phyloP scores from a whole-genome alignment of 768 basidiomycete species.

The Tricholoma furcatifolium region DNA sequence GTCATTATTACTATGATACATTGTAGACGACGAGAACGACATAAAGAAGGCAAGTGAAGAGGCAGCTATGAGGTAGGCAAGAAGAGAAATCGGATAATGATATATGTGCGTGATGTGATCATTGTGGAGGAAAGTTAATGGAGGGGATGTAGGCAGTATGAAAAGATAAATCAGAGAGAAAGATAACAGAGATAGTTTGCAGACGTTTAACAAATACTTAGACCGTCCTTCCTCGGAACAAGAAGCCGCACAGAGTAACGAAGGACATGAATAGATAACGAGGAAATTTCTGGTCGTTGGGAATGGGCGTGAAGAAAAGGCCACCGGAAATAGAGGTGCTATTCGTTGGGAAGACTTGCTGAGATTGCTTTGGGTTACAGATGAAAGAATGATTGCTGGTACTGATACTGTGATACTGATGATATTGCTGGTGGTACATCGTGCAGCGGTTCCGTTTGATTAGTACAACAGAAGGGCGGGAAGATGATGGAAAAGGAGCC shows the following conservation, averaged over 20 bases:
- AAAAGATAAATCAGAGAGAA: conserved; percentile 5
- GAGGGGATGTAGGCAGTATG: conserved; percentile 1
- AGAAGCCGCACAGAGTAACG: conserved; percentile 9
- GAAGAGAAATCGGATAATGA: conserved; percentile 6
- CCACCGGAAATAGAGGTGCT: conserved; percentile 13
- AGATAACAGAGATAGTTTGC: conserved; percentile 11
- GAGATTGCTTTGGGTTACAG: conserved; percentile 16
- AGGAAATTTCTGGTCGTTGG: conserved; percentile 20
- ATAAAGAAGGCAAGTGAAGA: conserved; percentile 4
- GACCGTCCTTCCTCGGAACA: conserved; percentile 21
- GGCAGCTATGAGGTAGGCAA: conserved; percentile 2
- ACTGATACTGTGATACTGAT: conserved; percentile 16
- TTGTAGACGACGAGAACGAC: not conserved
- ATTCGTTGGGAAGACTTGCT: conserved; percentile 17
- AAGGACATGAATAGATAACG: conserved; percentile 18
- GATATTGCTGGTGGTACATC: conserved; percentile 40
- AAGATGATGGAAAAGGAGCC: conserved; percentile 14
- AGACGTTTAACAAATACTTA: conserved; percentile 1
- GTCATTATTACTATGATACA: conserved; percentile 11
- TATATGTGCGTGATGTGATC: conserved; percentile 4
- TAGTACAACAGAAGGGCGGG: conserved; percentile 37
- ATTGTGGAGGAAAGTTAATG: not conserved
- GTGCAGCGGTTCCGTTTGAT: conserved; percentile 36
- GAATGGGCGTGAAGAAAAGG: conserved; percentile 14
- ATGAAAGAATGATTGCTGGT: conserved; percentile 16